A percentile compares a stretch with the other conserved stretches of the same genome.
These are phyloP conservation scores for Cocos nucifera DNA, from an alignment of 176 grass and related monocot species.

Conservation along the genomic window DNA sequence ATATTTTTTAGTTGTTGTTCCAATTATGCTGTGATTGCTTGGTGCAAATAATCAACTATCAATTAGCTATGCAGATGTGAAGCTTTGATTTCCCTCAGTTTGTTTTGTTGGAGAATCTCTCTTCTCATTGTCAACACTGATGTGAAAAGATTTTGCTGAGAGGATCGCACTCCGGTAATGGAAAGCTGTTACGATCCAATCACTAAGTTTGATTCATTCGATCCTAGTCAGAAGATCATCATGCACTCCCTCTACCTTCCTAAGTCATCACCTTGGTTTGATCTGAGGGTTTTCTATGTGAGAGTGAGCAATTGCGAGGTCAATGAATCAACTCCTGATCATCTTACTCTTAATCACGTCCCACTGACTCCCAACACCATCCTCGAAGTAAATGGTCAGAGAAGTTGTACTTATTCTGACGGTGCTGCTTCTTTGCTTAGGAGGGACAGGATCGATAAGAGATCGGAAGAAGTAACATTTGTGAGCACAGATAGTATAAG, in stretches of 20 bases:
- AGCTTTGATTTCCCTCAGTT: too few species aligned
- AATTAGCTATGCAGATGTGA: too few species aligned
- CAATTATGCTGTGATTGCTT: too few species aligned
- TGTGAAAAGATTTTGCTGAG: too few species aligned
- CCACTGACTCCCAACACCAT: constrained; percentile 47
- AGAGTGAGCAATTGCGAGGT: constrained; percentile 59
- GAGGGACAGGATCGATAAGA: constrained; percentile 29
- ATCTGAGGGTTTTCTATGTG: constrained; percentile 67
- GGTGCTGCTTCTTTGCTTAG: constrained; percentile 36
- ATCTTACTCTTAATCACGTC: constrained; percentile 48
- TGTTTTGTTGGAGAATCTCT: too few species aligned
- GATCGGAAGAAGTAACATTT: constrained; percentile 44
- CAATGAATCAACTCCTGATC: constrained; percentile 33
- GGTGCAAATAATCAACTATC: too few species aligned
- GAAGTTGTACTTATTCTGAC: constrained; percentile 9
- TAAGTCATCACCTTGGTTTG: constrained; percentile 33
- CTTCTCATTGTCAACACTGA: too few species aligned
- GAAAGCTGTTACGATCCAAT: too few species aligned
- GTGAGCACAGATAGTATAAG: constrained; percentile 45
- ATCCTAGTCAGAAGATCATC: background rate
- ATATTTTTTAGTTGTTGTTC: too few species aligned
- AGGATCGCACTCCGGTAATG: too few species aligned
- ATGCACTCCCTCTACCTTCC: constrained; percentile 13
- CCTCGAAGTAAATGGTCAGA: constrained; percentile 26
- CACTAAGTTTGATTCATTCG: too few species aligned